A percentile compares a stretch with the other conserved stretches of the same genome.
Evolutionary conservation across 2,329 filamentous ascomycete genomes (phyloP).

Genomic region (Hymenoscyphus repandus): DNA sequence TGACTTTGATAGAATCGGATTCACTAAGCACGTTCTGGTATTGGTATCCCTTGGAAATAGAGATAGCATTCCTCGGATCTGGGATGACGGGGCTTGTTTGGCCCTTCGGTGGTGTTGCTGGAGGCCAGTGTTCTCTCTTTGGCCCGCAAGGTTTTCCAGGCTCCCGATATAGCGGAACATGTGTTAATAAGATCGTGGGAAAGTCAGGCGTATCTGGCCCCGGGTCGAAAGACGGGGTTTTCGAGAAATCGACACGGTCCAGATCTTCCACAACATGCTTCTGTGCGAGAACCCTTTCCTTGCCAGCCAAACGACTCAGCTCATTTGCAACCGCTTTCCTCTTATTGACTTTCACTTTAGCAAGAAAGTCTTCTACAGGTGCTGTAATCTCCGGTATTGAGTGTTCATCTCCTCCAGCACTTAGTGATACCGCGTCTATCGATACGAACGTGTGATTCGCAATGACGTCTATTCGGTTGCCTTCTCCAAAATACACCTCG

Average conservation of each 20-base stretch:
- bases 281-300: slow-evolving; percentile 48
- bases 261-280: slow-evolving; percentile 54
- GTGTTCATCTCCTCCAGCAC: slow-evolving; percentile 56
- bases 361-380: slow-evolving; percentile 72
- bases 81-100: slow-evolving; percentile 47
- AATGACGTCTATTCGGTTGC: slow-evolving; percentile 85
- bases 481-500: slow-evolving; percentile 80
- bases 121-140: slow-evolving; percentile 76
- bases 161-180: slow-evolving; percentile 82
- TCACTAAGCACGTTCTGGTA: slow-evolving; percentile 91
- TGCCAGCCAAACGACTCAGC: slow-evolving; percentile 58
- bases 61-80: slow-evolving; percentile 74
- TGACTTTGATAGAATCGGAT: slow-evolving; percentile 67
- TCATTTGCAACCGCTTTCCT: slow-evolving; percentile 64
- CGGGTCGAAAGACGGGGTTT: slow-evolving; percentile 37
- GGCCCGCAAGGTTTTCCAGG: slow-evolving; percentile 85
- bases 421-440: slow-evolving; percentile 82
- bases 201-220: slow-evolving; percentile 52
- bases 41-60: slow-evolving; percentile 76
- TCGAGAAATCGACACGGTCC: slow-evolving; percentile 33
- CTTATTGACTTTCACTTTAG: slow-evolving; percentile 59
- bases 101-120: slow-evolving; percentile 55
- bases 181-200: slow-evolving; percentile 82
- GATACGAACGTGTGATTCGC: slow-evolving; percentile 96
- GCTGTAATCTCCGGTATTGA: slow-evolving; percentile 62